phyloP scores from a whole-genome alignment of 371 early-diverging fungal species.

The Syncephalis plumigaleata region DNA sequence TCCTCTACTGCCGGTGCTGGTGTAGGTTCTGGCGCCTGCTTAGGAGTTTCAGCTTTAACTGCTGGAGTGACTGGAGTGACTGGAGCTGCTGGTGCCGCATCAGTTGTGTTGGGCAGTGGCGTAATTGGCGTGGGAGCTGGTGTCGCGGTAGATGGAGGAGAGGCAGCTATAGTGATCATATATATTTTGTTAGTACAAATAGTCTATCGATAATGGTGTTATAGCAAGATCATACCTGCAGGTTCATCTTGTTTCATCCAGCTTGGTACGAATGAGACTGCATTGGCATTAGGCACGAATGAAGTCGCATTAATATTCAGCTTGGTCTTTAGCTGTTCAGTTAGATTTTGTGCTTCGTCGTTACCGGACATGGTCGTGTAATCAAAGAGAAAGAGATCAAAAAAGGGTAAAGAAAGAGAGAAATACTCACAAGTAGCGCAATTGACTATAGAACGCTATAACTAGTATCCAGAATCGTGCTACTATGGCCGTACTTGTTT shows the following conservation, averaged over 20 bases:
- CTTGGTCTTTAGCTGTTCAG: constrained; percentile 11
- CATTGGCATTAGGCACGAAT: constrained; percentile 25
- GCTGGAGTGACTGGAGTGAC: constrained; percentile 4
- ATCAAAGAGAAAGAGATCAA: no score
- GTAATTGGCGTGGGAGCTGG: constrained; percentile 10
- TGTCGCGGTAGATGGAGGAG: constrained; percentile 8
- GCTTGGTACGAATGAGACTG: constrained; percentile 21
- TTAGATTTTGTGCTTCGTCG: no score
- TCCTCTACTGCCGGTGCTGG: constrained; percentile 8
- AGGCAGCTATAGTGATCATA: constrained; percentile 9
- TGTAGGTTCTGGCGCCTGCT: constrained; percentile 4
- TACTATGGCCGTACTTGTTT: no score
- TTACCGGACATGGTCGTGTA: no score
- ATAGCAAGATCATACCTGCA: background rate
- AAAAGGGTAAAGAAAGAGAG: no score
- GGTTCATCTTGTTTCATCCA: constrained; percentile 11
- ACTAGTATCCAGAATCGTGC: no score
- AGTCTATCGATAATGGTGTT: constrained; percentile 5
- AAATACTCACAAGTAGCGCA: no score
- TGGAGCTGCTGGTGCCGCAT: constrained; percentile 5
- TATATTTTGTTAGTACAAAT: constrained; percentile 3
- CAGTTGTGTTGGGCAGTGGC: constrained; percentile 1
- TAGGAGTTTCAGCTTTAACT: constrained; percentile 4
- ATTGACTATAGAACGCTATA: no score
- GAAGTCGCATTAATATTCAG: constrained; percentile 30